Conservation (phyloP, 148 eudicot species). For the Euryodendron excelsum region DNA sequence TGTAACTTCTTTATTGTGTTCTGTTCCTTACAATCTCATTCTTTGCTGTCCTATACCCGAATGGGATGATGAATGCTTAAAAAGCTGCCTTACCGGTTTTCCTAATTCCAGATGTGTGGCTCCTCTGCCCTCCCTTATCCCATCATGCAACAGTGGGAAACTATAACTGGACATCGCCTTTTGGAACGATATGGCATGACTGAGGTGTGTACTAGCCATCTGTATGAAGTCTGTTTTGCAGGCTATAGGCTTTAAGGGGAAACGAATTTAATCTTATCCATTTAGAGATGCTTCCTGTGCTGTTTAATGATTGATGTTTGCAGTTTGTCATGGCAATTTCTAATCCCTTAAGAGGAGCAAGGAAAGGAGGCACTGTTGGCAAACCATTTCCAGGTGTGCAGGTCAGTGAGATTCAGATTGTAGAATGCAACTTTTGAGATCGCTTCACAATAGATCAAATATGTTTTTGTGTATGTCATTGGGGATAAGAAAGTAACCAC, state of each 20-base stretch:
- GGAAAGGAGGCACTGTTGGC: conserved; percentile 98
- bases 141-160: conserved; percentile 96
- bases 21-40: neutral
- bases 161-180: conserved; percentile 82
- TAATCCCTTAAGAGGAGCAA: conserved; percentile 68
- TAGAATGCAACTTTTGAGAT: neutral
- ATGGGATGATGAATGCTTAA: neutral
- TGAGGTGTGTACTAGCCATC: conserved; percentile 52
- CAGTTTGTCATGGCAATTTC: conserved; percentile 97
- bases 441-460: neutral
- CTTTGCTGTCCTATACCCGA: neutral
- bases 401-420: conserved; percentile 48
- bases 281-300: neutral
- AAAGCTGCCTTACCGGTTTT: neutral
- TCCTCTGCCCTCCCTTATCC: conserved; percentile 99
- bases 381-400: conserved; percentile 93
- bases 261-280: neutral
- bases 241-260: neutral
- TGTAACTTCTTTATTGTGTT: neutral
- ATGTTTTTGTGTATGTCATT: too few relatives aligned
- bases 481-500: too few relatives aligned
- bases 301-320: conserved; percentile 22
- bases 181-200: conserved; percentile 99
- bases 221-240: neutral
- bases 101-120: conserved; percentile 77